phyloP scores from a whole-genome alignment of 1,139 yeast species.

The Magnusiomyces clavatus region DNA sequence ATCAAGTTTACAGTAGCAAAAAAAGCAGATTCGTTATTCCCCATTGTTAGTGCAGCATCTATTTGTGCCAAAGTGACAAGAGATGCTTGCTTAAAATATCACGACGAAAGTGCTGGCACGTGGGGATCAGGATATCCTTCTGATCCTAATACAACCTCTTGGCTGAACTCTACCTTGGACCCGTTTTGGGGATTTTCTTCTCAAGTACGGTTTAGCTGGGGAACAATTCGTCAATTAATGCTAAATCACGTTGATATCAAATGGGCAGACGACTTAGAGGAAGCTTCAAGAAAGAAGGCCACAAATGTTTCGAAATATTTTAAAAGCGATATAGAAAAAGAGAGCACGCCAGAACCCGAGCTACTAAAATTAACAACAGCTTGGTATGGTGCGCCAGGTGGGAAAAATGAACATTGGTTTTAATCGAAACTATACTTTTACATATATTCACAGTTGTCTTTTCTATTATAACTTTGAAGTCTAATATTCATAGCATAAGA shows the following conservation, averaged over 20 bases:
- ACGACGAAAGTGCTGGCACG: slow-evolving; percentile 28
- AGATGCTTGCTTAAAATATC: slow-evolving; percentile 53
- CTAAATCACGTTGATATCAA: slow-evolving; percentile 44
- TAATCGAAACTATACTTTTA: neutral
- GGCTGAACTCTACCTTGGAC: slow-evolving; percentile 60
- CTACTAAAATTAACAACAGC: neutral
- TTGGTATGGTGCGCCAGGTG: slow-evolving; percentile 2
- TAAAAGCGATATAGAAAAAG: neutral
- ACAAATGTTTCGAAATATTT: neutral
- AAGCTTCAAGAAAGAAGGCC: slow-evolving; percentile 1
- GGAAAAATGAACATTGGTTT: neutral
- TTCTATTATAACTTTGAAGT: no score
- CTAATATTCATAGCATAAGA: no score
- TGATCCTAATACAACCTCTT: slow-evolving; percentile 73
- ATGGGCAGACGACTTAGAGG: slow-evolving; percentile 47
- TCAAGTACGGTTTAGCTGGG: slow-evolving; percentile 86
- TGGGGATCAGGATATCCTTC: slow-evolving; percentile 95
- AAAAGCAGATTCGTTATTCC: slow-evolving; percentile 91
- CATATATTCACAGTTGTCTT: no score
- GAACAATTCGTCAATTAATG: slow-evolving; percentile 71
- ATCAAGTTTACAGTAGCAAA: slow-evolving; percentile 80
- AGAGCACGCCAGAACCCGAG: neutral
- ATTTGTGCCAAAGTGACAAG: slow-evolving; percentile 95
- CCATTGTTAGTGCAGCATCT: slow-evolving; percentile 94
- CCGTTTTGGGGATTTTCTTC: slow-evolving; percentile 82